Evolutionary conservation across 2,329 filamentous ascomycete species (phyloP), one percentile per base, ranked within the genome.

Genomic region (Phyllosticta citrichinensis): DNA sequence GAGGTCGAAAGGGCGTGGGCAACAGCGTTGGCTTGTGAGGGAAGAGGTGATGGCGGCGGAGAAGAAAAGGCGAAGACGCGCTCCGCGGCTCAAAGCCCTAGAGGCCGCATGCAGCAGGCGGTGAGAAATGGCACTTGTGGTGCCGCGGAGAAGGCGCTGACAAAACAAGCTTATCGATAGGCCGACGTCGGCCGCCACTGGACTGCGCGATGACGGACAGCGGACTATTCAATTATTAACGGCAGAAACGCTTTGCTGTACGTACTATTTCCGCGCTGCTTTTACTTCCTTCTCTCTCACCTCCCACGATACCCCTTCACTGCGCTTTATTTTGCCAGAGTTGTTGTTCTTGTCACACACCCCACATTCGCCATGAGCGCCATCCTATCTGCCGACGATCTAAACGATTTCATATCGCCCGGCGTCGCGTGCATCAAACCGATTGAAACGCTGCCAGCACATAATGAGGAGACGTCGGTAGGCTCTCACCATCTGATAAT

Each of bases 321-420:
- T 14, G 2, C 55, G n/a, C n/a, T 20, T 52, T 24, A 5, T 4
- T 11, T 24, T 27, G 50, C 55, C 24, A 12, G 40, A n/a, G 14
- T 47, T 14, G 11, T n/a, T n/a, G 40, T n/a, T 47, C 17, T n/a
- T n/a, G 17, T n/a, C 17, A 47, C 22, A 47, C 2, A n/a, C 17
- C 47, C 51, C n/a, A 47, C 62, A 64, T 65, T 65, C 66, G 69
- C 62, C 60, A 99, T 99, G 94, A 96, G 91, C 73, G 94, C 94
- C 64, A 99, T 99, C 70, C 87, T 99, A 69, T 97, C 92, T 61
- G 87, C 88, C 70, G 93, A 99, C 79, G 92, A 97, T 74, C 81
- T 99, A 64, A 99, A 99, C 80, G 94, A 99, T 80, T 99, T 99
- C 78, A 99, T 99, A 73, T 94, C 89, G 62, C 94, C 94, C 14